Evolutionary conservation across 352 stramenopile genomes (phyloP), one percentile per base, ranked within the genome.

Genomic region (Thraustotheca clavata): DNA sequence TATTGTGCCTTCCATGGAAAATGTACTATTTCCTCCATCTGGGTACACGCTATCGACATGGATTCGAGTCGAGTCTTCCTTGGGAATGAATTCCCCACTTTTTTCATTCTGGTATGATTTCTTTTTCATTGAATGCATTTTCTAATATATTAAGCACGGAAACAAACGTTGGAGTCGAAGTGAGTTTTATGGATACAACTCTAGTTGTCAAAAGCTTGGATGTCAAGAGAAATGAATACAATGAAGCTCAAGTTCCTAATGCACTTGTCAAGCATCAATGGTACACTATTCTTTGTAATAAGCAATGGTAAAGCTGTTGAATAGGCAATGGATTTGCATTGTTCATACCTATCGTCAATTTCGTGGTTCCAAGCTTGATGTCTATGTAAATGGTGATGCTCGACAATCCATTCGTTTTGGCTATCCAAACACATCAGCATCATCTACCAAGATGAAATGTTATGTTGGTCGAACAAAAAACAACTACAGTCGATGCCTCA

Each of bases 301-400:
- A 59, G 71, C 88, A 22, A 73, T 90, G 29, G 88, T 80, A 76
- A 76, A 0, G 80, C 78, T 0, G 12, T 31, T 7, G 1, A 68
- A 75, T 18, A 91, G 83, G 83, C 83, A 93, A 59, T 91, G 90
- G 57, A 65, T 93, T 33, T 89, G 73, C 55, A 88, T 91, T 62
- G 83, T 83, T 35, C 83, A 93, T 75, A 90, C 80, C n/a, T 81
- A 93, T 61, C 78, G 83, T 2, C 83, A 89, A 67, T 83, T 93
- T 43, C 81, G 83, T 22, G 81, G 83, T 40, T 93, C 83, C 5
- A 91, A 91, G 59, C 63, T 93, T 29, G 83, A 93, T 49, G 75
- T 93, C 18, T 93, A 87, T 43, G 49, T 91, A 3, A 91, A 93
- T 61, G 71, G 72, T 7, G 82, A 93, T 55, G 50, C 89, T 59